A percentile compares a stretch with the other conserved stretches of the same genome.
These are phyloP conservation scores for Phialophora macrospora DNA, from an alignment of 2,329 filamentous ascomycete genomes.

Conservation along the genomic window DNA sequence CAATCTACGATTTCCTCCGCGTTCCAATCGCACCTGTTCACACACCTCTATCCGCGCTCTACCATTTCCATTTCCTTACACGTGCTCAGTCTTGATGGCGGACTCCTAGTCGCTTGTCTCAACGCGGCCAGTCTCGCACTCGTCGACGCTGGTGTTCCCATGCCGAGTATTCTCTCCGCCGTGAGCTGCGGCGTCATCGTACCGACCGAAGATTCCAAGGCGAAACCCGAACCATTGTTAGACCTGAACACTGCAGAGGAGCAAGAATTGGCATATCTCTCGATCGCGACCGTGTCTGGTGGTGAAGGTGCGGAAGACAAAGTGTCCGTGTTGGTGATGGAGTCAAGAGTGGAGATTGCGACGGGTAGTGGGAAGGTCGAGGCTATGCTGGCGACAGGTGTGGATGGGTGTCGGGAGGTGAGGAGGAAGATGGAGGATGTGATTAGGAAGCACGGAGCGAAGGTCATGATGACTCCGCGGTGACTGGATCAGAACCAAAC, in stretches of 20 bases:
- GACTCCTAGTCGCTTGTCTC: conserved; percentile 82
- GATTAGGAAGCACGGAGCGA: conserved; percentile 52
- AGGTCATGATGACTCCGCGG: conserved; percentile 35
- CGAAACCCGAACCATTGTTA: conserved; percentile 47
- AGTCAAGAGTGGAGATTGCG: conserved; percentile 81
- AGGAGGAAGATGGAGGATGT: conserved; percentile 79
- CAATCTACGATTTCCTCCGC: conserved; percentile 77
- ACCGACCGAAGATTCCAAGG: conserved; percentile 30
- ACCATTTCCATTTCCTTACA: conserved; percentile 83
- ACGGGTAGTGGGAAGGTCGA: conserved; percentile 65
- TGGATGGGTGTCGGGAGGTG: conserved; percentile 89
- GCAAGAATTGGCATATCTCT: conserved; percentile 85
- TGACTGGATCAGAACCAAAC: conserved; percentile 1
- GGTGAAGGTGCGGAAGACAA: conserved; percentile 63
- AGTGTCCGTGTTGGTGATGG: conserved; percentile 80
- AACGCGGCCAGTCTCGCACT: conserved; percentile 91
- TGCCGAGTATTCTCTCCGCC: conserved; percentile 87
- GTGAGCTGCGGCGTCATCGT: conserved; percentile 77
- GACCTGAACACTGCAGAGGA: conserved; percentile 54
- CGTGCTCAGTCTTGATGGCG: conserved; percentile 87
- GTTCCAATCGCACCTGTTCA: conserved; percentile 78
- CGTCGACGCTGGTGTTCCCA: conserved; percentile 92
- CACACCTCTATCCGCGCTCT: conserved; percentile 85
- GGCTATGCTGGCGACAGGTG: conserved; percentile 88
- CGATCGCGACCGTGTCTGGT: conserved; percentile 77